Conservation (phyloP, 305 asterid species). For the Petunia hybrid region DNA sequence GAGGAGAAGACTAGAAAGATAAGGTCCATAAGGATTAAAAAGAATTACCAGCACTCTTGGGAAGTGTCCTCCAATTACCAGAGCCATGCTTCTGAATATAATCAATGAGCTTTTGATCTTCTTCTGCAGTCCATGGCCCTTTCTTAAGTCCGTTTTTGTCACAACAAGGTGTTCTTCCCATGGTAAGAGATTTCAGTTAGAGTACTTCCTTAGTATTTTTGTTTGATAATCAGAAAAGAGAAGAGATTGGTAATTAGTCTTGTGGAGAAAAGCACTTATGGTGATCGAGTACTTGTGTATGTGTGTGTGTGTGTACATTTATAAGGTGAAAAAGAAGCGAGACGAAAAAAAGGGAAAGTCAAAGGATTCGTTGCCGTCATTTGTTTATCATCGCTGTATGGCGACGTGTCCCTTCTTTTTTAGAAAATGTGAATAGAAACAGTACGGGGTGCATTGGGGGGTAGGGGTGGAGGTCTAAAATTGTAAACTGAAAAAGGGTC, state of each 20-base stretch:
- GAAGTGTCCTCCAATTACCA: constrained; percentile 83
- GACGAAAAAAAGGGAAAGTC: constrained; percentile 49
- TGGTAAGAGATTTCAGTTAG: constrained; percentile 13
- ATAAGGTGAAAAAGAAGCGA: neutral
- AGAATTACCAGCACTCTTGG: constrained; percentile 70
- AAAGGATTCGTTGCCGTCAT: constrained; percentile 80
- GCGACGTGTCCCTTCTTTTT: constrained; percentile 73
- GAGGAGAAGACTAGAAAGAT: too few relatives aligned
- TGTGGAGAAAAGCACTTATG: constrained; percentile 31
- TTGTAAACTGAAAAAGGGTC: neutral
- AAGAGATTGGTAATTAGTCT: neutral
- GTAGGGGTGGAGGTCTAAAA: neutral
- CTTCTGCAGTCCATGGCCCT: constrained; percentile 90
- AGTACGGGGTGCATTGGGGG: neutral
- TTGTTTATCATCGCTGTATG: constrained; percentile 48
- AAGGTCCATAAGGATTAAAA: neutral
- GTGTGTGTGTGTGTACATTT: constrained; percentile 16
- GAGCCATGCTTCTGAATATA: constrained; percentile 66
- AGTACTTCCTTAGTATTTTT: neutral
- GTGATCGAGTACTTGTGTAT: constrained; percentile 26
- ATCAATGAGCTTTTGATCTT: constrained; percentile 70
- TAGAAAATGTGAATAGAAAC: constrained; percentile 19
- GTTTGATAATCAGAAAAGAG: neutral
- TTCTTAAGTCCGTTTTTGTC: constrained; percentile 83
- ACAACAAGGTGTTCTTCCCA: constrained; percentile 94